These are phyloP conservation scores for Trichoderma gracile DNA, from an alignment of 2,329 filamentous ascomycete genomes.

Conservation along the genomic window DNA sequence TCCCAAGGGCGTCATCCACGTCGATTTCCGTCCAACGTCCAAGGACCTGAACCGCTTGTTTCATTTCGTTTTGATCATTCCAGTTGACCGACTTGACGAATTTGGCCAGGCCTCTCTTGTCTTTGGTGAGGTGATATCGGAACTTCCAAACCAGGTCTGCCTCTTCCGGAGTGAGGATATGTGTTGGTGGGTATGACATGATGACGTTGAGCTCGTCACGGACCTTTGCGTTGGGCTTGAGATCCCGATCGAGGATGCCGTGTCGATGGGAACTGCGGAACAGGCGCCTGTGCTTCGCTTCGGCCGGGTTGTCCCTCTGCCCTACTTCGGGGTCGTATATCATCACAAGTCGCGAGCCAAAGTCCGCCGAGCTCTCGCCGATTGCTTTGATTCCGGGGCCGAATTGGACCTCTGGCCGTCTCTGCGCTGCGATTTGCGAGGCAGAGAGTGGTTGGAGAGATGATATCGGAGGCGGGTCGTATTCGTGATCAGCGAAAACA, in stretches of 20 bases:
- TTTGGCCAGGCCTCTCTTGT: constrained; percentile 91
- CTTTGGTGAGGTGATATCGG: constrained; percentile 86
- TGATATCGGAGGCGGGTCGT: constrained; percentile 80
- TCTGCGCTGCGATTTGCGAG: constrained; percentile 70
- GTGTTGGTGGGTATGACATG: constrained; percentile 89
- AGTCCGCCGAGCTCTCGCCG: constrained; percentile 50
- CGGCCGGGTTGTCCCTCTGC: constrained; percentile 85
- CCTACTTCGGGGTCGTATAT: constrained; percentile 95
- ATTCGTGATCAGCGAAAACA: constrained; percentile 93
- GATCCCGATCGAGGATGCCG: constrained; percentile 89
- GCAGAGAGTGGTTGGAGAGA: constrained; percentile 60
- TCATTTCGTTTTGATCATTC: constrained; percentile 80
- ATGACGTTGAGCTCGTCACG: constrained; percentile 91
- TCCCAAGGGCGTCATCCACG: constrained; percentile 90
- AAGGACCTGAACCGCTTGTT: constrained; percentile 86
- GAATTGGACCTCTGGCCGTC: constrained; percentile 83
- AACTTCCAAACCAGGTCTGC: constrained; percentile 98
- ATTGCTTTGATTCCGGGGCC: constrained; percentile 83
- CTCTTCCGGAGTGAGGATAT: constrained; percentile 83
- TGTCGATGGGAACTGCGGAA: constrained; percentile 89
- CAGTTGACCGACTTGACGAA: constrained; percentile 98
- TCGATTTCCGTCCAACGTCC: constrained; percentile 96
- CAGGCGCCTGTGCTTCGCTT: constrained; percentile 89
- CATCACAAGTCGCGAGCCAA: constrained; percentile 67
- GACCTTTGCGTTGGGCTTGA: constrained; percentile 94